Conservation (phyloP, 2,329 filamentous ascomycete genomes). For the Ophiocordyceps polyrhachis-furcata region DNA sequence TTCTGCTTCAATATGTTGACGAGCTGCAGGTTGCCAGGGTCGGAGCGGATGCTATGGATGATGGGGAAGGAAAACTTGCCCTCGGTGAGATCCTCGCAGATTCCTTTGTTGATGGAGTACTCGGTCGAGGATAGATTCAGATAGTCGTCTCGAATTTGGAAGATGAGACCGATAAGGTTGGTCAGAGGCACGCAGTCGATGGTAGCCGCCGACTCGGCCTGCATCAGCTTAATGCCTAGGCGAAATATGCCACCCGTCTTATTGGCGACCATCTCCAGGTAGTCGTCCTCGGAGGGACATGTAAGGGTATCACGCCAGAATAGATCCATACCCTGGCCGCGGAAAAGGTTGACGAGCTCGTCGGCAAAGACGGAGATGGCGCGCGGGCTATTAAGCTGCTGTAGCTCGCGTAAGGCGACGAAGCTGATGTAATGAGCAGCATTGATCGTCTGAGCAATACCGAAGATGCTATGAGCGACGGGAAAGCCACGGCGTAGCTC, state of each 20-base stretch:
- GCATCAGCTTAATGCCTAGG: slow-evolving; percentile 74
- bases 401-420: slow-evolving; percentile 54
- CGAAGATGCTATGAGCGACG: slow-evolving; percentile 71
- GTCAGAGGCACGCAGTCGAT: slow-evolving; percentile 67
- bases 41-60: slow-evolving; percentile 74
- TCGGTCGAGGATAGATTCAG: slow-evolving; percentile 60
- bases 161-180: slow-evolving; percentile 68
- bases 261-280: slow-evolving; percentile 85
- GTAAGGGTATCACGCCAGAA: slow-evolving; percentile 77
- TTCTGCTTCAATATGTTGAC: slow-evolving; percentile 88
- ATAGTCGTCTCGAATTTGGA: slow-evolving; percentile 89
- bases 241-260: slow-evolving; percentile 81
- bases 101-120: slow-evolving; percentile 78
- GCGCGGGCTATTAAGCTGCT: slow-evolving; percentile 47
- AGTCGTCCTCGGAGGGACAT: slow-evolving; percentile 72
- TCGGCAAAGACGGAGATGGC: slow-evolving; percentile 59
- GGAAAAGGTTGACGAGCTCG: slow-evolving; percentile 67
- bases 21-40: slow-evolving; percentile 57
- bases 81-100: slow-evolving; percentile 90
- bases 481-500: slow-evolving; percentile 60
- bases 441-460: slow-evolving; percentile 76
- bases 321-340: slow-evolving; percentile 79
- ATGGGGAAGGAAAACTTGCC: slow-evolving; percentile 95
- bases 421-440: slow-evolving; percentile 85
- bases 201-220: slow-evolving; percentile 42